Evolutionary conservation across 2,329 filamentous ascomycete species (phyloP), one percentile per base, ranked within the genome.

Genomic region (Colletotrichum gigasporum): DNA sequence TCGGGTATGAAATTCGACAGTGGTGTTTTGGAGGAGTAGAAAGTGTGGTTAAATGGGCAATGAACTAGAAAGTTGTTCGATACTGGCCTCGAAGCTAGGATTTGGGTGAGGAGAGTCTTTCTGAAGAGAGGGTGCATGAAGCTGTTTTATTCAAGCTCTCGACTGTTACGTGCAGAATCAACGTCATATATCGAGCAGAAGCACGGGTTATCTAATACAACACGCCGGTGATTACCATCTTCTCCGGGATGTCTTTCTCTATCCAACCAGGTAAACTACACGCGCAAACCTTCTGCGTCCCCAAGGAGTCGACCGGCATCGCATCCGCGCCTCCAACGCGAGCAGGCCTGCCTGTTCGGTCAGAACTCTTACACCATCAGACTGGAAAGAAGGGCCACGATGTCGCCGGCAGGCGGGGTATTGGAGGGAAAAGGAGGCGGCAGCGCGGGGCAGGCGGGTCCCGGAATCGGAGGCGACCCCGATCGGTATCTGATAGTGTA

Each of bases 261-360:
- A 20, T 26, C n/a, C 53, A 34, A 20, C 10, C 10, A 22, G 22
- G 24, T 20, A 30, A 44, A 16, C 37, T 53, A 28, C 37, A 24
- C 52, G 16, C 37, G 53, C 18, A 20, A 20, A 57, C 41, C 8
- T 37, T 14, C 42, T 32, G 14, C 16, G 22, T 28, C 8, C 7
- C 22, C n/a, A 26, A 7, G 18, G 5, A 2, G 2, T 7, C 3
- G 11, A 12, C 32, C 54, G 42, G 22, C 22, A 57, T 45, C 54
- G 30, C 30, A 37, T 14, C 0, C 7, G 12, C 4, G 12, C 4
- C 1, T 14, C 3, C 22, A 26, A 16, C 26, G 42, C 34, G 55
- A 52, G 35, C 35, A 59, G 45, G 37, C 55, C 45, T 59, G 55
- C 55, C 55, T 59, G 8, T 59, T 50, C 26, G 26, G 35, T 51